Conservation (phyloP, 2,329 filamentous ascomycete species). For the Cladobotryum mycophilum region DNA sequence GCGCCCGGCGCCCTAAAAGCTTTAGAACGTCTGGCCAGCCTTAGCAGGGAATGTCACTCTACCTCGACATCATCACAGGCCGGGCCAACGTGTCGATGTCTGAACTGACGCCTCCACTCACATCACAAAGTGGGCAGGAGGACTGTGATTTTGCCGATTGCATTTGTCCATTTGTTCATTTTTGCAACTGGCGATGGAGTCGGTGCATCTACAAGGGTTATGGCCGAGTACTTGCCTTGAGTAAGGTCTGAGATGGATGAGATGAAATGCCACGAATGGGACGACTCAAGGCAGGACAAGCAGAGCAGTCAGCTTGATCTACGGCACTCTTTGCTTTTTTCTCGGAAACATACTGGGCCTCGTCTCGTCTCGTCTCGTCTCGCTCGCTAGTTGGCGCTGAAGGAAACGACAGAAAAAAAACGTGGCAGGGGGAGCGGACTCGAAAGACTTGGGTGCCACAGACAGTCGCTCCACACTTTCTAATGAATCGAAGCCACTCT, state of each 20-base stretch:
- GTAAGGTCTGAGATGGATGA: no score
- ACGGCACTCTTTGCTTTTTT: no score
- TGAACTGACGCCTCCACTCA: constrained; percentile 1
- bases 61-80: constrained; percentile 12
- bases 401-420: not conserved
- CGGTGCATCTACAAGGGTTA: not conserved
- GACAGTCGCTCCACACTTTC: no score
- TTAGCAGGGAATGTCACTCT: constrained; percentile 12
- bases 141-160: constrained; percentile 1
- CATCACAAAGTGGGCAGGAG: not conserved
- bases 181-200: no score
- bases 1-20: constrained; percentile 10
- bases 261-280: no score
- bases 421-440: not conserved
- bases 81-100: constrained; percentile 1
- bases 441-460: not conserved
- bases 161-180: not conserved
- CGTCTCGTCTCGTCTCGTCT: not conserved
- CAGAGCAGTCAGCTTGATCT: no score
- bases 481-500: no score
- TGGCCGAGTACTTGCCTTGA: not conserved
- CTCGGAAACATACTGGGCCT: no score
- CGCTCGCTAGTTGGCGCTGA: not conserved
- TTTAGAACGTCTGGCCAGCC: constrained; percentile 1
- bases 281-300: no score